Base-by-base conservation (phyloP, 2,329 filamentous ascomycete genomes). In the Fonsecaea nubica region DNA sequence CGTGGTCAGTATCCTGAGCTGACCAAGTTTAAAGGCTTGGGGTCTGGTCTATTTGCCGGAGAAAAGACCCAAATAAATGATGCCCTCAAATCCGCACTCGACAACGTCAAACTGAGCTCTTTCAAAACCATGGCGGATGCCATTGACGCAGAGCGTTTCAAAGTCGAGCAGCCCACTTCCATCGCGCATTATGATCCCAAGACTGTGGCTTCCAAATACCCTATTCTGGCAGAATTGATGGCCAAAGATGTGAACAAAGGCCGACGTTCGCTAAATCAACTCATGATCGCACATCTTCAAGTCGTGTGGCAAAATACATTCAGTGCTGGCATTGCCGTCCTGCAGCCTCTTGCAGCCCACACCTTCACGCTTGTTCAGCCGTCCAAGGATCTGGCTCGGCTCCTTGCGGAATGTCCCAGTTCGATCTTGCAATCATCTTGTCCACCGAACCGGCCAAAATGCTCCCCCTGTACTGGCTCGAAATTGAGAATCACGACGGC, bases 251-350 rank as follows among this genome's bases (percentile, higher is more conserved):
- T 84, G 13, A 84, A 86, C 35, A 81, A 84, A 54, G 92, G 90
- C 2, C 82, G 94, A 30, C 79, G 80, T 62, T 82, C 85, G 58
- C 86, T 98, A 38, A 90, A 90, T 65, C 81, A 86, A 54, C 85
- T 98, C 66, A 91, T 97, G 76, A 93, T 91, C 74, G 86, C 89
- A 1, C 95, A 98, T 77, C 84, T 98, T 3, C 93, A 97, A 76
- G 85, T 85, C 62, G 90, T 89, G 10, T 98, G 95, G 87, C 92
- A 96, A 75, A 91, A 90, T 72, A 84, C 84, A 25, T 96, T 95
- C 77, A 82, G 86, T 0, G 84, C 86, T 45, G 94, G 95, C 35
- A 90, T 98, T 64, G 86, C 89, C 4, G 88, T 97, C 2, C 82
- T 96, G 52, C 93, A 96, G 76, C 93, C 94, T 0, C 84, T 91